Percentiles rank a stretch among this genome's conserved stretches.
phyloP scores from a whole-genome alignment of 176 grass and related monocot genomes.

The Eragrostis nindensis region DNA sequence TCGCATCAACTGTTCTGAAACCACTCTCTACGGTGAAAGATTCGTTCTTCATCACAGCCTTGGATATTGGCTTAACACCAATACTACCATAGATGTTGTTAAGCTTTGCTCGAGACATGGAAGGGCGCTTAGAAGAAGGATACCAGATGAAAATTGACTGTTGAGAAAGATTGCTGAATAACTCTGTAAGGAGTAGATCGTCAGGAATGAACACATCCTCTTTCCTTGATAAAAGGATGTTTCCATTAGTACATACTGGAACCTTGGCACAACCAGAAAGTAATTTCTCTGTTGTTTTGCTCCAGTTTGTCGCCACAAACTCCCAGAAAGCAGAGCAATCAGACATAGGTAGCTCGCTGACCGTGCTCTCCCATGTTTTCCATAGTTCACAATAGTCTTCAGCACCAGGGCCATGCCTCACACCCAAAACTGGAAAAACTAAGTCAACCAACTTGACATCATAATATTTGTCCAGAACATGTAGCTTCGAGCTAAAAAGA shows the following conservation, averaged over 20 bases:
- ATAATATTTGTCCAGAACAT: slow-evolving; percentile 68
- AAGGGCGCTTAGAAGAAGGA: slow-evolving; percentile 26
- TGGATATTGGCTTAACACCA: slow-evolving; percentile 60
- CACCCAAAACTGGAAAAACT: slow-evolving; percentile 47
- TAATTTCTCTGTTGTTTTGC: slow-evolving; percentile 17
- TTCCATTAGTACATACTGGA: slow-evolving; percentile 37
- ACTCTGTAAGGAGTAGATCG: slow-evolving; percentile 60
- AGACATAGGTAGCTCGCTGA: background rate
- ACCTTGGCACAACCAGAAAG: slow-evolving; percentile 48
- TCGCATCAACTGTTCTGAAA: background rate
- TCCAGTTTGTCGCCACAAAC: slow-evolving; percentile 58
- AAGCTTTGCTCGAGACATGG: slow-evolving; percentile 38
- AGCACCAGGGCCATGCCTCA: slow-evolving; percentile 39
- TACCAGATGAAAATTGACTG: slow-evolving; percentile 67
- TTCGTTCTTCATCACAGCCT: slow-evolving; percentile 46
- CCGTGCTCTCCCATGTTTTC: slow-evolving; percentile 56
- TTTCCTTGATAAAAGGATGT: slow-evolving; percentile 50
- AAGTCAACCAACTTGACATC: slow-evolving; percentile 44
- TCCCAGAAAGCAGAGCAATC: slow-evolving; percentile 67
- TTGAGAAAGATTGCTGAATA: slow-evolving; percentile 49
- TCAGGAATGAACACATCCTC: slow-evolving; percentile 65
- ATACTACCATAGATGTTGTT: slow-evolving; percentile 53
- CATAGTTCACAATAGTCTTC: slow-evolving; percentile 60
- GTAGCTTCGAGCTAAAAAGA: slow-evolving; percentile 50
- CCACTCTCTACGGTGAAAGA: slow-evolving; percentile 3